Evolutionary conservation across 2,329 filamentous ascomycete species (phyloP), one percentile per base, ranked within the genome.

Genomic region (Diaporthe caulivora): DNA sequence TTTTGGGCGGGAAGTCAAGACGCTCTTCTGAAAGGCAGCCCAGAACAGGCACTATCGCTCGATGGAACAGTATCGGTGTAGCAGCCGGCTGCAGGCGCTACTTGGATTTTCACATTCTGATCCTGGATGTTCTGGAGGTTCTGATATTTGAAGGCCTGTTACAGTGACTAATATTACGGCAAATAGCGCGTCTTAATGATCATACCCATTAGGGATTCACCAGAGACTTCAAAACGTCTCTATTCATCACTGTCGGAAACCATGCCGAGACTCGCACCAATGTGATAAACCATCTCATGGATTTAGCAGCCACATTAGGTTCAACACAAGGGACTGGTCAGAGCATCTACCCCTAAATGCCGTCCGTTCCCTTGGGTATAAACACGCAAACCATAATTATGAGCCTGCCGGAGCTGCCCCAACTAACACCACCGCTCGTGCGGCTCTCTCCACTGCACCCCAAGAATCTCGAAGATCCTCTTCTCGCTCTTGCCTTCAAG

Each of bases 361-460:
- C 53, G 7, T 65, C n/a, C 51, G 3, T 31, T 37, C 47, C 37
- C 40, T n/a, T n/a, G 62, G 62, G 44, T 65, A 65, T 51, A 53
- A 51, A 65, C 51, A 9, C 31, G 44, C 11, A 7, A 26, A 51
- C 31, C 11, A 4, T 24, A 65, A 34, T 51, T 8, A 21, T 18
- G 44, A 8, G 4, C 11, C 29, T 51, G 34, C 31, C 15, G 2
- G 21, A 15, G 62, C 62, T 53, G 29, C 62, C n/a, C 42, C 8
- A 17, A 51, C 87, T 81, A 95, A 80, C 94, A 95, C 84, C 94
- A 93, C 73, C 94, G 86, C 81, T 97, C 90, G 79, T 91, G 87
- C 11, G 94, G 93, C 78, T 92, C 90, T 78, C 95, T 89, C 93
- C 94, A 98, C 54, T 93, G 91, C n/a, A 98, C 94, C 0, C 93